Evolutionary conservation across 169 alveolate species (phyloP).

Genomic region (Neospora caninum): DNA sequence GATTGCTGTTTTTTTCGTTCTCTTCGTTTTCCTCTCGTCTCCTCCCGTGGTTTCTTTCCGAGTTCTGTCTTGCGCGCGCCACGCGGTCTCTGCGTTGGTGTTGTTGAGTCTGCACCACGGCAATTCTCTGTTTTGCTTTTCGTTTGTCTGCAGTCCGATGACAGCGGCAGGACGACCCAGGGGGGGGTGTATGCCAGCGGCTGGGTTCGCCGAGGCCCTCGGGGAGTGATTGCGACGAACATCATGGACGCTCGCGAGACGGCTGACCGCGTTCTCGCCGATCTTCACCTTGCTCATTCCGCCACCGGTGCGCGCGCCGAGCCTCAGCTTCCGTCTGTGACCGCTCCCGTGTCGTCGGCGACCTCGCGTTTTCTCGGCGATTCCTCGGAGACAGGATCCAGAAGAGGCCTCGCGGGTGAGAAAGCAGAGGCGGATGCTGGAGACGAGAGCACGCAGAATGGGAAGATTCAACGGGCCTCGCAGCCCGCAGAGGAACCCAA

Average conservation of each 20-base stretch:
- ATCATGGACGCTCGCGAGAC: slow-evolving; percentile 63
- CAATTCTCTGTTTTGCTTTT: not conserved
- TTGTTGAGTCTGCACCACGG: no score
- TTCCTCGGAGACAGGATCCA: no score
- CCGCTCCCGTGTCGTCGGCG: no score
- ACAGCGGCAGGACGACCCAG: not conserved
- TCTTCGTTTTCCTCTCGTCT: not conserved
- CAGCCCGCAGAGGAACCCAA: not conserved
- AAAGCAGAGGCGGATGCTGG: not conserved
- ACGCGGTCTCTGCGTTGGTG: not conserved
- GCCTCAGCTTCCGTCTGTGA: no score
- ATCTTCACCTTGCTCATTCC: not conserved
- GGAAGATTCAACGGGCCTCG: not conserved
- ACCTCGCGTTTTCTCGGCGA: no score
- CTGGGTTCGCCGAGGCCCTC: slow-evolving; percentile 72
- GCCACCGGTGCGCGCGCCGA: not conserved
- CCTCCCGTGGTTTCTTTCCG: not conserved
- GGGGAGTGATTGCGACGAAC: slow-evolving; percentile 69
- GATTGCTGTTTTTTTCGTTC: not conserved
- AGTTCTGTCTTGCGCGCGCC: not conserved
- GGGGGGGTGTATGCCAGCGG: slow-evolving; percentile 68
- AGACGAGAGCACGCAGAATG: not conserved
- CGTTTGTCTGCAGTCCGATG: not conserved
- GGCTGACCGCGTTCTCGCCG: not conserved
- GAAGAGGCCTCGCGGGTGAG: no score